These are phyloP conservation scores for Ogataea degrootiae DNA, from an alignment of 805 yeast genomes.

Conservation along the genomic window DNA sequence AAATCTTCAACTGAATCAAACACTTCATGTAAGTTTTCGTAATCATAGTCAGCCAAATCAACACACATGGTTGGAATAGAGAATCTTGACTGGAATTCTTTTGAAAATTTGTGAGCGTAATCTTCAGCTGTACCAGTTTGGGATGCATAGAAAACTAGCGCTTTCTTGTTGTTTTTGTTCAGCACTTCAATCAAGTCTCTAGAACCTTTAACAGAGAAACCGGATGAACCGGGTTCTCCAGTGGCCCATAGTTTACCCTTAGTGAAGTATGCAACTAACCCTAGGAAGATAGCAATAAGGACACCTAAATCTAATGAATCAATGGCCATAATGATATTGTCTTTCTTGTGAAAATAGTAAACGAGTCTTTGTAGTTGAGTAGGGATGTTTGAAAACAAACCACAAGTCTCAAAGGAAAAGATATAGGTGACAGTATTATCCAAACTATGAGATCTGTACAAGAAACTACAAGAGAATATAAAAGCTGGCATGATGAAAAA, in stretches of 20 bases:
- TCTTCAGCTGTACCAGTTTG: slow-evolving; percentile 99
- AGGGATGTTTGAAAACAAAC: no score
- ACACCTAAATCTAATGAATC: slow-evolving; percentile 72
- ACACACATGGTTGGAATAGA: slow-evolving; percentile 80
- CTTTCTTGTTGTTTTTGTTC: slow-evolving; percentile 61
- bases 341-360: no score
- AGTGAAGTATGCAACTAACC: slow-evolving; percentile 60
- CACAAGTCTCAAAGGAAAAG: no score
- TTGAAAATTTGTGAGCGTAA: slow-evolving; percentile 84
- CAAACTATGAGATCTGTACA: no score
- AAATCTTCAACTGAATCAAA: slow-evolving; percentile 57
- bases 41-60: slow-evolving; percentile 86
- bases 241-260: slow-evolving; percentile 52
- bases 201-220: slow-evolving; percentile 26
- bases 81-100: slow-evolving; percentile 79
- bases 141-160: slow-evolving; percentile 82
- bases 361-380: no score
- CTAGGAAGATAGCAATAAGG: slow-evolving; percentile 59
- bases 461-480: no score
- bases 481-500: no score
- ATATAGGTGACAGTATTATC: no score
- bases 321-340: slow-evolving; percentile 42
- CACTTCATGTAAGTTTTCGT: slow-evolving; percentile 65
- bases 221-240: slow-evolving; percentile 25
- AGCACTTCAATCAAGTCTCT: slow-evolving; percentile 59